Percentiles rank a stretch among this genome's conserved stretches.
phyloP scores from a whole-genome alignment of 1,139 yeast species.

The Magnusiomyces clavatus region DNA sequence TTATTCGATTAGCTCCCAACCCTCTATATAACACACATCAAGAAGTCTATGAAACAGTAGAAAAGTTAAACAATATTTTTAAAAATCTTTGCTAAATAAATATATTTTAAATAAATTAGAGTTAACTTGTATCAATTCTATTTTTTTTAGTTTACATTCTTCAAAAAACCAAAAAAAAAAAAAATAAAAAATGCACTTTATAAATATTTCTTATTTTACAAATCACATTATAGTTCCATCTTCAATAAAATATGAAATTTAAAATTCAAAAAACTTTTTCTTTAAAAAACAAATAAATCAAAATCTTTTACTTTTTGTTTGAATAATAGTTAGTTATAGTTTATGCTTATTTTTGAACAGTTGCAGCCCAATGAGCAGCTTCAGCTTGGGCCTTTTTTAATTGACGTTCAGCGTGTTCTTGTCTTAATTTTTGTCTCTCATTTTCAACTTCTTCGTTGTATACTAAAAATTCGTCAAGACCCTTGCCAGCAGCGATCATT shows the following conservation, averaged over 20 bases:
- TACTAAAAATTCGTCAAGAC: conserved; percentile 81
- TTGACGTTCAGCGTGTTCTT: conserved; percentile 12
- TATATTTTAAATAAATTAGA: too few relatives aligned
- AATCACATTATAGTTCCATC: not conserved
- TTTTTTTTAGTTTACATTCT: too few relatives aligned
- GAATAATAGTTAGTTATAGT: too few relatives aligned
- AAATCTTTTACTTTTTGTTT: too few relatives aligned
- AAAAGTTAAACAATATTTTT: conserved; percentile 40
- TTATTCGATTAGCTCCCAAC: conserved; percentile 74
- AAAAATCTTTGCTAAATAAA: too few relatives aligned
- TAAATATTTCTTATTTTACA: not conserved
- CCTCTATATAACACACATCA: conserved; percentile 73
- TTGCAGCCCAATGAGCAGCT: conserved; percentile 2
- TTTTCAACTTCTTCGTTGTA: conserved; percentile 76
- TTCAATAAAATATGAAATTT: not conserved
- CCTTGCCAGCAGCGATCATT: conserved; percentile 97
- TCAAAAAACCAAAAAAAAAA: not conserved
- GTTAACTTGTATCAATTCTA: too few relatives aligned
- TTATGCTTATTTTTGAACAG: not conserved
- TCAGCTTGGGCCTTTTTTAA: conserved; percentile 7
- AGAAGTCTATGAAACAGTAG: conserved; percentile 48
- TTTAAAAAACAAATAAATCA: too few relatives aligned
- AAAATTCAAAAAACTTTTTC: too few relatives aligned
- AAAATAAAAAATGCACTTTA: not conserved
- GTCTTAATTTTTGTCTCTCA: conserved; percentile 57